Base-by-base conservation (phyloP, 768 basidiomycete species). In the Leccinum olivaceopallidum region DNA sequence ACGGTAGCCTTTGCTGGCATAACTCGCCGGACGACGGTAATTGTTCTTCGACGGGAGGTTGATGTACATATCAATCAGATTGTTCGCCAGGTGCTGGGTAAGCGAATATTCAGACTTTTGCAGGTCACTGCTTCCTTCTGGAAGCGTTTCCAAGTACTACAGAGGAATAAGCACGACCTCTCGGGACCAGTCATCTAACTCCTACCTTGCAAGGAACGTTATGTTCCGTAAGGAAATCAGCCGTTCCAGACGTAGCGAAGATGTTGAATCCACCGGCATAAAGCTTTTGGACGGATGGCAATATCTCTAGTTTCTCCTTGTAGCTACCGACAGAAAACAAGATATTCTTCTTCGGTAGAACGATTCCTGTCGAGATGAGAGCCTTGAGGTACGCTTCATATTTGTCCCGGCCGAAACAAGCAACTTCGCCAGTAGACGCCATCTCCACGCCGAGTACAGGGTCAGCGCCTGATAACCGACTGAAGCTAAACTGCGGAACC, bases 401-500 rank as follows among this genome's bases (percentile, higher is more conserved):
- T 77, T 95, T 97, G 80, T 99, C 91, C 64, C 83, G 87, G 7
- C 97, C 97, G 75, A 99, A 99, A 78, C 96, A 98, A 18, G 97
- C 97, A 26, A 99, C 97, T 73, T 99, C 97, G 60, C 97, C 97
- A 1, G 96, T 99, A 18, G 97, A 98, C 16, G 97, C 97, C 97
- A 99, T 99, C 80, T 99, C 97, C 48, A 98, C 96, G 69, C 97
- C 96, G 13, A 98, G 84, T 7, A 98, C 90, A 20, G 97, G 97
- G 73, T 99, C 97, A 20, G 97, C 97, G 26, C 97, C 97, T 20
- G 94, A 95, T 37, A 99, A 78, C 48, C 97, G 88, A 68, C 92
- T 94, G 78, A 98, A 99, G 68, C 92, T 95, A 86, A 98, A 99
- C 75, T 99, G 97, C n/a, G 97, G 95, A 3, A 97, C 96, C 80